phyloP scores from a whole-genome alignment of 345 rosid genomes.

The Lumnitzera racemosa region DNA sequence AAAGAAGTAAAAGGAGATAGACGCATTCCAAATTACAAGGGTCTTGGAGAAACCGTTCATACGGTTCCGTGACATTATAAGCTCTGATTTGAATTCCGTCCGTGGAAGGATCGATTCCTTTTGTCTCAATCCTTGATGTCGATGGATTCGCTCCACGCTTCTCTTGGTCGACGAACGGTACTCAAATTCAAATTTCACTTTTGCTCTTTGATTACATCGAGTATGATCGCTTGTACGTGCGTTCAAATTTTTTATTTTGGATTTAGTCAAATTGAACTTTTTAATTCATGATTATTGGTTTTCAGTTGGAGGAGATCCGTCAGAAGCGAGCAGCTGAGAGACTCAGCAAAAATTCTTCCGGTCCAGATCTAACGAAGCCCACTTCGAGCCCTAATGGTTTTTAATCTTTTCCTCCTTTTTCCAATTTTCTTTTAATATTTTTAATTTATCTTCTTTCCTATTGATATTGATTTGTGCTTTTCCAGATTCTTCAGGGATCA shows the following conservation, averaged over 20 bases:
- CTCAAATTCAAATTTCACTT: conserved; percentile 2
- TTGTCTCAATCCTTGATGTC: neutral
- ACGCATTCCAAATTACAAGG: no score
- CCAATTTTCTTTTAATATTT: neutral
- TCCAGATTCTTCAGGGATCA: conserved; percentile 48
- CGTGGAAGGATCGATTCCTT: neutral
- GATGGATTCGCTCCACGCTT: conserved; percentile 77
- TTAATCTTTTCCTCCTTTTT: conserved; percentile 4
- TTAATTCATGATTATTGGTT: neutral
- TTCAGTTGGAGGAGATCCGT: conserved; percentile 88
- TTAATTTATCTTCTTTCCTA: neutral
- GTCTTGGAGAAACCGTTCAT: no score
- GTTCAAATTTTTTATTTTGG: neutral
- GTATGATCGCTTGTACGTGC: neutral
- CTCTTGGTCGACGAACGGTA: conserved; percentile 96
- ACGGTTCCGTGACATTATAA: no score
- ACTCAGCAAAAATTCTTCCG: conserved; percentile 64
- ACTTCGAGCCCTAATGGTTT: conserved; percentile 45
- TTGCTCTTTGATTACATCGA: neutral
- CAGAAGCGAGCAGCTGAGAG: conserved; percentile 92
- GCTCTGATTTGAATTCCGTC: neutral
- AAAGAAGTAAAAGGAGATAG: no score
- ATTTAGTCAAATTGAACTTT: neutral
- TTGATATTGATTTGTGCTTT: conserved; percentile 4
- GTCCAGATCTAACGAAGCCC: conserved; percentile 65